Evolutionary conservation across 75 land plant genomes (phyloP).

Genomic region (Cryptomeria japonica): DNA sequence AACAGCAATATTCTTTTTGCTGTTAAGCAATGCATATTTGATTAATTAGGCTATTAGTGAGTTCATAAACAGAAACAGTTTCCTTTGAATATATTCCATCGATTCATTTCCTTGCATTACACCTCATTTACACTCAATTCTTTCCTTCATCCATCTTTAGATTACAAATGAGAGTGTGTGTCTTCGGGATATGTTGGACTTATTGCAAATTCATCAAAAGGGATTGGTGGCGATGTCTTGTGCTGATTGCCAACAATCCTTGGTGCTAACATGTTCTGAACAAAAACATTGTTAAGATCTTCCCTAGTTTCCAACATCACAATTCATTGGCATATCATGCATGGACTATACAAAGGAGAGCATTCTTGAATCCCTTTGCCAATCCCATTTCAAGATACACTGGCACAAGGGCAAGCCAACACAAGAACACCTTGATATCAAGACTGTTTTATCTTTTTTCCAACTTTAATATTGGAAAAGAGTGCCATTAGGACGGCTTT

Average conservation of each 20-base stretch:
- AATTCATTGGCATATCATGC: not conserved
- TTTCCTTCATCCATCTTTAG: not conserved
- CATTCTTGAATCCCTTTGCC: too few relatives aligned
- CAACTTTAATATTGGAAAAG: too few relatives aligned
- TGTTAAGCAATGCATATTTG: not conserved
- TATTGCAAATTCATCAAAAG: not conserved
- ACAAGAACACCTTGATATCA: too few relatives aligned
- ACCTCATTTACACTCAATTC: not conserved
- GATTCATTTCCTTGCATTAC: not conserved
- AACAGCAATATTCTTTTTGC: not conserved
- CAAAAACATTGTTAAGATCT: not conserved
- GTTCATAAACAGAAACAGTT: not conserved
- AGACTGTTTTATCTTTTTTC: too few relatives aligned
- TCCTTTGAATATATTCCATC: not conserved
- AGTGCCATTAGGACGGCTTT: too few relatives aligned
- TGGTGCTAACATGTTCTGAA: not conserved
- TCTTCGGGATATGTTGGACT: not conserved
- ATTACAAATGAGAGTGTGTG: not conserved
- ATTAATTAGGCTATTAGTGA: too few relatives aligned
- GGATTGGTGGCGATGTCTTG: not conserved
- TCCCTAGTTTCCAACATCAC: not conserved
- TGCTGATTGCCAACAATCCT: not conserved
- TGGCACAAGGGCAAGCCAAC: too few relatives aligned
- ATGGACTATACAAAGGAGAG: too few relatives aligned
- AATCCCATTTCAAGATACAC: too few relatives aligned